A percentile compares a stretch with the other conserved stretches of the same genome.
phyloP scores from a whole-genome alignment of 2,329 filamentous ascomycete species.

The Curvularia sp. region DNA sequence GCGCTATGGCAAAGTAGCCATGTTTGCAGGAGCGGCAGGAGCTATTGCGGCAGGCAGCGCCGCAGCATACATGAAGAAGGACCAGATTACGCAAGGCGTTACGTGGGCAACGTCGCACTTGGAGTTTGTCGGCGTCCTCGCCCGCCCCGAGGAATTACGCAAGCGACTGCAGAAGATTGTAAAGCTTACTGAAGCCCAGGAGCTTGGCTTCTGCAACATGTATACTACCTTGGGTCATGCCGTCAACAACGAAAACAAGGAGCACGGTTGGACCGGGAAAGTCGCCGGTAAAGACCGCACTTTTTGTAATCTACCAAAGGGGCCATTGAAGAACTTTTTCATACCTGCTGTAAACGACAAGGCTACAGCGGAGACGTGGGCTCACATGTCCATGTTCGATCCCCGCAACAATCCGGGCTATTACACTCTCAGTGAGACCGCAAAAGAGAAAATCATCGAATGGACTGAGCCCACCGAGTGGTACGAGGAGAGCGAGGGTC shows the following conservation, averaged over 20 bases:
- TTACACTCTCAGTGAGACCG: conserved; percentile 69
- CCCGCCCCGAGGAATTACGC: conserved; percentile 81
- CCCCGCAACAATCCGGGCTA: conserved; percentile 76
- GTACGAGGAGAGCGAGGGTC: conserved; percentile 62
- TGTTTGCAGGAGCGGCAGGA: conserved; percentile 82
- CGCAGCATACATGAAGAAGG: conserved; percentile 84
- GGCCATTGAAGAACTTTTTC: conserved; percentile 43
- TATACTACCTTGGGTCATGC: conserved; percentile 83
- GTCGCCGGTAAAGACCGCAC: conserved; percentile 77
- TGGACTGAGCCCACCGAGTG: conserved; percentile 71
- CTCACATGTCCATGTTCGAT: conserved; percentile 84
- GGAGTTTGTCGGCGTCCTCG: conserved; percentile 89
- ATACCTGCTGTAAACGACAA: conserved; percentile 72
- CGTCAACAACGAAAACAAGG: conserved; percentile 58
- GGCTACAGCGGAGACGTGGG: conserved; percentile 77
- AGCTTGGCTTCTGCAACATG: conserved; percentile 81
- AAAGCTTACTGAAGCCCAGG: conserved; percentile 68
- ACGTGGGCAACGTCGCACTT: conserved; percentile 88
- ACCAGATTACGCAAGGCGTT: conserved; percentile 78
- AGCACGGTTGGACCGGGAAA: conserved; percentile 56
- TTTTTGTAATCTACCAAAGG: conserved; percentile 74
- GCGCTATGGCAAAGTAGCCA: conserved; percentile 82
- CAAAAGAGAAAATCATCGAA: conserved; percentile 68
- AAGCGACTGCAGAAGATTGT: conserved; percentile 74
- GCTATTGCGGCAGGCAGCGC: conserved; percentile 82